These are phyloP conservation scores for Tetrahymena elliotti DNA, from an alignment of 73 alveolate species.

Conservation along the genomic window DNA sequence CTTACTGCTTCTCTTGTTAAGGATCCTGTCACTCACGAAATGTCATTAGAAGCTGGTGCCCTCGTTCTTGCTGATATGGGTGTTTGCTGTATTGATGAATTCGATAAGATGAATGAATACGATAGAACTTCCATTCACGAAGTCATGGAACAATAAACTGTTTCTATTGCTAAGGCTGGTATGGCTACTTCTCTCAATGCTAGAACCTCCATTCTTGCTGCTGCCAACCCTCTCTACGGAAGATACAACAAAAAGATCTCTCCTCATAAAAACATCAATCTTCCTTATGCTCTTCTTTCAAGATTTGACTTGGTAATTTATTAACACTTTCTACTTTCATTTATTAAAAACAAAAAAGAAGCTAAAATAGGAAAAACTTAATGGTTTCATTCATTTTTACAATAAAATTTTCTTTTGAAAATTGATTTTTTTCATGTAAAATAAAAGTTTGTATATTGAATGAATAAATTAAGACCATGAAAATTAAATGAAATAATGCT, in stretches of 20 bases:
- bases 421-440: neutral
- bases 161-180: slow-evolving; percentile 97
- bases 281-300: slow-evolving; percentile 97
- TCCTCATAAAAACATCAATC: slow-evolving; percentile 92
- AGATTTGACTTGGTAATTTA: slow-evolving; percentile 80
- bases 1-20: slow-evolving; percentile 96
- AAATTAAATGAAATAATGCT: neutral
- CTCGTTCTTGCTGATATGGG: slow-evolving; percentile 97
- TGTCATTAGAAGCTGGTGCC: slow-evolving; percentile 97
- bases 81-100: slow-evolving; percentile 97
- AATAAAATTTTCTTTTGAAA: neutral
- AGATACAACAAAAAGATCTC: slow-evolving; percentile 69
- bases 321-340: neutral
- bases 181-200: slow-evolving; percentile 93
- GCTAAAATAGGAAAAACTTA: too few relatives aligned
- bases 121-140: slow-evolving; percentile 93
- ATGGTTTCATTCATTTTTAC: too few relatives aligned
- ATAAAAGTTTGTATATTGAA: too few relatives aligned
- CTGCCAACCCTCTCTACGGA: slow-evolving; percentile 98
- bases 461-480: too few relatives aligned
- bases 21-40: slow-evolving; percentile 78
- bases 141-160: slow-evolving; percentile 99
- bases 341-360: too few relatives aligned
- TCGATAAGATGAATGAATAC: slow-evolving; percentile 96
- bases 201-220: slow-evolving; percentile 95